Conservation (phyloP, 768 basidiomycete genomes). For the Rhodotorula toruloides region DNA sequence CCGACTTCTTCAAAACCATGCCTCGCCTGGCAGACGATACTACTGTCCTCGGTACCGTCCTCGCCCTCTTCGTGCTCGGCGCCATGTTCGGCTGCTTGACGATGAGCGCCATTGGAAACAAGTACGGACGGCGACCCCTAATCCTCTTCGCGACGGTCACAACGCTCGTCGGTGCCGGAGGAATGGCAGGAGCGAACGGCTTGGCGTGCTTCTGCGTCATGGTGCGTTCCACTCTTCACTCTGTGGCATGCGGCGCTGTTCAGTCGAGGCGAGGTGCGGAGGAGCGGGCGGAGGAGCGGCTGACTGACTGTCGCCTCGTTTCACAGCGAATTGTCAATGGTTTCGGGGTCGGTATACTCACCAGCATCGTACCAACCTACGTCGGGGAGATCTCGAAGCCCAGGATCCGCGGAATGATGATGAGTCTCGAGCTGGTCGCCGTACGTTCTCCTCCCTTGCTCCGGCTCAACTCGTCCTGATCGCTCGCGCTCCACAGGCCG, state of each 20-base stretch:
- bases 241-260: too few relatives aligned
- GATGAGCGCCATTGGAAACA: conserved; percentile 28
- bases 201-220: conserved; percentile 37
- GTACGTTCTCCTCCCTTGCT: neutral
- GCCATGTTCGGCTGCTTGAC: conserved; percentile 31
- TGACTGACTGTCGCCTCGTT: neutral
- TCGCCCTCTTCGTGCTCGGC: conserved; percentile 34
- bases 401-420: conserved; percentile 34
- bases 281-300: too few relatives aligned
- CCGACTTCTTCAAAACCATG: conserved; percentile 12
- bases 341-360: conserved; percentile 41
- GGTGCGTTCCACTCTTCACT: too few relatives aligned
- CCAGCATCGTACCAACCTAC: conserved; percentile 24
- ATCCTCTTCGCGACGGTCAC: conserved; percentile 14
- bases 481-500: conserved; percentile 32
- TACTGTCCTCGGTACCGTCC: conserved; percentile 22
- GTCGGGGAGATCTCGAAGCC: conserved; percentile 40
- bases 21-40: neutral
- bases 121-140: conserved; percentile 23
- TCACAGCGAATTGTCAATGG: conserved; percentile 35
- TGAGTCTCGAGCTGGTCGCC: neutral
- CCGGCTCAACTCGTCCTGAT: neutral
- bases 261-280: too few relatives aligned
- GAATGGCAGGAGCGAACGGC: conserved; percentile 28
- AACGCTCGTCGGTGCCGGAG: conserved; percentile 25